Evolutionary conservation across 2,329 filamentous ascomycete genomes (phyloP), one percentile per base, ranked within the genome.

Genomic region (Beauveria scarabaeidicola): DNA sequence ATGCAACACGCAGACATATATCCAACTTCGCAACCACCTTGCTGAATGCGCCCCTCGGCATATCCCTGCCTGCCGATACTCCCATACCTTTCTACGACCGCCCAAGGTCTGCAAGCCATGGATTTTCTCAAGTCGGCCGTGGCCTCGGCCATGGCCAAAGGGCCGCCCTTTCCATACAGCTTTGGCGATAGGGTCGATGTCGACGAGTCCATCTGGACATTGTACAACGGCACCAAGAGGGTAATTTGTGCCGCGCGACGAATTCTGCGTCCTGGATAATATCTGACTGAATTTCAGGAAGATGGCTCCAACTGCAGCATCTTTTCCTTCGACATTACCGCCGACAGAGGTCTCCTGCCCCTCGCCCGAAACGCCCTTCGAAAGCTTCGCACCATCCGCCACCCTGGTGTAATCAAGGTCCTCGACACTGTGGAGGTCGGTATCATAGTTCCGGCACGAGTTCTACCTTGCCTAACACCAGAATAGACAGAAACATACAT

Each of bases 41-140:
- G 21, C 46, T 51, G n/a, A 47, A 52, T 52, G 47, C 41, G 55
- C 41, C 27, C 25, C 36, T 44, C 25, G 23, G 7, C 59, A 57
- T 19, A 19, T 48, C 53, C 15, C 17, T 32, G 11, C 25, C 27
- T 11, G n/a, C 25, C 27, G 44, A 41, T 5, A 32, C 41, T 41
- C 19, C 41, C n/a, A 27, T 40, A 29, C 11, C 48, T n/a, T 10
- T 15, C 13, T 10, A 19, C 25, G 3, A 9, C 13, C 17, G 27
- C 19, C 10, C 13, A 47, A 29, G 53, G 40, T 48, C 40, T 41
- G 27, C 29, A 47, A 32, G 19, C 66, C 66, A 99, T 99, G 94
- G 92, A 99, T 73, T 97, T 97, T 70, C 83, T 99, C 70, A 97
- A 97, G 77, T 97, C 92, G 63, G 94, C 94, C 56, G 91, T 97